Percentiles rank a stretch among this genome's conserved stretches.
Conservation (phyloP, 495 filamentous ascomycete genomes). For the Penicillium bialowiezense region DNA sequence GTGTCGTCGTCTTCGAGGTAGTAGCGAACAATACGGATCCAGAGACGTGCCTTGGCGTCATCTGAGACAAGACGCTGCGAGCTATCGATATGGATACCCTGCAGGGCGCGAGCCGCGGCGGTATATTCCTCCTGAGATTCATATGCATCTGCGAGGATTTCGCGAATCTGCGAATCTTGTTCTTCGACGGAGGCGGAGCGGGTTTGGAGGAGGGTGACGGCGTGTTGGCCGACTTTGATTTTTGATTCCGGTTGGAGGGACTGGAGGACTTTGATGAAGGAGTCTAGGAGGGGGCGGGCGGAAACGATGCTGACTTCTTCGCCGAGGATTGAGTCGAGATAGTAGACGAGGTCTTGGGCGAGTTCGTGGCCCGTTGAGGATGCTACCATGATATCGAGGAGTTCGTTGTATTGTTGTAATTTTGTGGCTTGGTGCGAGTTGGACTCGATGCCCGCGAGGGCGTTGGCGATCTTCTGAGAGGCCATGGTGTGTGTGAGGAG, state of each 20-base stretch:
- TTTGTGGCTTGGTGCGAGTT: constrained; percentile 51
- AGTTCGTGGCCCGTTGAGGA: constrained; percentile 53
- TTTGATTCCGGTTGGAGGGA: constrained; percentile 57
- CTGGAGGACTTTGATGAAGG: constrained; percentile 60
- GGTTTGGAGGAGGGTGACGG: constrained; percentile 61
- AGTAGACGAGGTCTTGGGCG: constrained; percentile 63
- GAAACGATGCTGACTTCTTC: constrained; percentile 72
- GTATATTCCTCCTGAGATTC: constrained; percentile 78
- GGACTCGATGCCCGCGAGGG: constrained; percentile 54
- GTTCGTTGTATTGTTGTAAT: constrained; percentile 59
- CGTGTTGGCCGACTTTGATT: constrained; percentile 67
- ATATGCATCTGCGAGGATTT: constrained; percentile 79
- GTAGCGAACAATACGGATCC: constrained; percentile 92
- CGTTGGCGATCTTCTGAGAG: constrained; percentile 54
- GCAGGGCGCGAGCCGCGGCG: constrained; percentile 70
- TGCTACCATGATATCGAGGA: constrained; percentile 63
- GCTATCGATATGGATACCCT: constrained; percentile 82
- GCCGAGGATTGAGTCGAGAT: constrained; percentile 64
- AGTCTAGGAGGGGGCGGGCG: constrained; percentile 65
- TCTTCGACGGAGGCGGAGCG: constrained; percentile 80
- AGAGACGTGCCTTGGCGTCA: constrained; percentile 73
- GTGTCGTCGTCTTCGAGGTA: constrained; percentile 94
- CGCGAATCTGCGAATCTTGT: constrained; percentile 71
- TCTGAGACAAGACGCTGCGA: constrained; percentile 79
- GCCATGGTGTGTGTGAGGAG: constrained; percentile 46